These are phyloP conservation scores for Trichoderma gracile DNA, from an alignment of 2,329 filamentous ascomycete species.

Conservation along the genomic window DNA sequence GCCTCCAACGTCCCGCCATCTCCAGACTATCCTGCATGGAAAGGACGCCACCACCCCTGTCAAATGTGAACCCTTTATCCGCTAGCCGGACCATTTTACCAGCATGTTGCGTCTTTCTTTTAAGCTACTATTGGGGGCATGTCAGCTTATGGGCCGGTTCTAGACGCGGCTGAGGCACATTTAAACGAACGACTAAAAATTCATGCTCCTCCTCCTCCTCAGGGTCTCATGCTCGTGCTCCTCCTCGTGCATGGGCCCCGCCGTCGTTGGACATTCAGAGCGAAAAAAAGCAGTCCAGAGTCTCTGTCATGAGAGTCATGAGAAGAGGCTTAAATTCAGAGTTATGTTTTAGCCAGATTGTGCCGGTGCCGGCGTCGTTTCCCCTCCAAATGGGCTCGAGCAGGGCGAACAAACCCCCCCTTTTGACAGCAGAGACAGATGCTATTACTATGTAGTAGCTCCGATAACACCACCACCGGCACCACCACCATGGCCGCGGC, in stretches of 20 bases:
- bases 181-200: background rate
- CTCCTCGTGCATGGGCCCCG: no score
- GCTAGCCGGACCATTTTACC: conserved; percentile 12
- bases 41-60: background rate
- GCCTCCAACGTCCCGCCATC: no score
- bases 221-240: no score
- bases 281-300: background rate
- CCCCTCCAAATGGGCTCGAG: no score
- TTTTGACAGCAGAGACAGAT: no score
- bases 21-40: background rate
- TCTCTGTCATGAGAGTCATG: no score
- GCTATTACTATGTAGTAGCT: no score
- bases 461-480: no score
- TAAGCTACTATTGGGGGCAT: conserved; percentile 14
- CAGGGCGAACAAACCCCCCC: no score
- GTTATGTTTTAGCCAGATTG: conserved; percentile 16
- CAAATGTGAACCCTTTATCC: background rate
- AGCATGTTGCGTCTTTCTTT: background rate
- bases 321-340: conserved; percentile 14
- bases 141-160: conserved; percentile 17
- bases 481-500: background rate
- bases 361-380: background rate
- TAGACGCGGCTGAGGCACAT: conserved; percentile 9
- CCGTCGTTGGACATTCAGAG: no score
- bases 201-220: no score